Evolutionary conservation across 352 stramenopile genomes (phyloP), one percentile per base, ranked within the genome.

Genomic region (Globisporangium polare): DNA sequence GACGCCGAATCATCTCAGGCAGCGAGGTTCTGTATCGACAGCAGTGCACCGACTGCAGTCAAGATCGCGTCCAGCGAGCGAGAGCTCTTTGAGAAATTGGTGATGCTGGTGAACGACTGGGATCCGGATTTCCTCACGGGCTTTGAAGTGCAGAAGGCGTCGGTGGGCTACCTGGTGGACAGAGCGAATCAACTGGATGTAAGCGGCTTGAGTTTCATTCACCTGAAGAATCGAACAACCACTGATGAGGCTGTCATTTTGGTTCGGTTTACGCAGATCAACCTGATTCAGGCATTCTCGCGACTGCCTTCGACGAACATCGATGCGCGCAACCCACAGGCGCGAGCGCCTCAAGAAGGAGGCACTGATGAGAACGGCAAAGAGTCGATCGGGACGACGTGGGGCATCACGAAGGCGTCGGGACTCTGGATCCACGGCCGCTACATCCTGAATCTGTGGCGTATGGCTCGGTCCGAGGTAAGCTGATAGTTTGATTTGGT

Each of bases 361-460:
- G 68, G 59, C 2, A 73, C 71, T 22, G 61, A 68, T 9, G 65
- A 86, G 53, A 72, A 54, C 17, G 42, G 37, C 8, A 51, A 68
- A 17, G 31, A 62, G 18, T 88, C 82, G 0, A 88, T 93, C 42
- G 86, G 83, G n/a, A 90, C 83, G 31, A 73, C 62, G 1, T 93
- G 84, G 80, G 83, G 83, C 41, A 73, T 92, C 26, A 90, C 80
- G 29, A 95, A 94, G 56, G 83, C 87, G 13, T 86, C 87, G 17
- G 90, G 91, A 0, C 63, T 97, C 37, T 97, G 88, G 88, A 73
- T 98, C 39, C 84, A 93, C 43, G 92, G 92, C 0, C 78, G 94
- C 13, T 89, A 94, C 54, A 81, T 98, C 50, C 63, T 98, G 2
- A 98, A 98, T 69, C 62, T 97, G n/a, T 98, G 94, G 94, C 78